Evolutionary conservation across 2,329 filamentous ascomycete genomes (phyloP).

Genomic region (Diaporthe ilicicola): DNA sequence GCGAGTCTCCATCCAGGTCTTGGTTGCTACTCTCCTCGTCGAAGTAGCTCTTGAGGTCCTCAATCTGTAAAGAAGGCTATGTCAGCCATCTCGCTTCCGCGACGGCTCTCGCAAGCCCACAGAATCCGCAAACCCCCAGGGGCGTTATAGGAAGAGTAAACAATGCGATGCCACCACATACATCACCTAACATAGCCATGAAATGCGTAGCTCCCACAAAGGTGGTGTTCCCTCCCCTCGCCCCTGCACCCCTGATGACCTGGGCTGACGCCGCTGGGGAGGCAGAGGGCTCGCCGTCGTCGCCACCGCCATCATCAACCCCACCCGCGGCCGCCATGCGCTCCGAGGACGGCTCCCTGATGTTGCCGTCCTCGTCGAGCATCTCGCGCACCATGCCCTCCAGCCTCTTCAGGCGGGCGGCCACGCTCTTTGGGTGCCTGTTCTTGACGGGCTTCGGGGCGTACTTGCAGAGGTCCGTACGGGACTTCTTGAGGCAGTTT

Average conservation of each 20-base stretch:
- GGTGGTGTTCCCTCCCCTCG: constrained; percentile 47
- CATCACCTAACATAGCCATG: constrained; percentile 68
- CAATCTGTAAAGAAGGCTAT: constrained; percentile 52
- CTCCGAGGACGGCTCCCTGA: neutral
- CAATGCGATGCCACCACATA: constrained; percentile 43
- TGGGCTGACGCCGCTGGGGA: constrained; percentile 43
- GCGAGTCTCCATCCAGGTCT: constrained; percentile 43
- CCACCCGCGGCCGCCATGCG: neutral
- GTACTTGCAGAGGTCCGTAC: constrained; percentile 56
- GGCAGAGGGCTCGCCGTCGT: constrained; percentile 32
- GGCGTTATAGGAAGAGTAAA: neutral
- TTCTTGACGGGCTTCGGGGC: constrained; percentile 54
- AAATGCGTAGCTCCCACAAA: constrained; percentile 69
- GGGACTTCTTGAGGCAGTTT: constrained; percentile 61
- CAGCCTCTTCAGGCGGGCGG: constrained; percentile 61
- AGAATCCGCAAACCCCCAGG: too few relatives aligned
- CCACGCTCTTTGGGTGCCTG: constrained; percentile 57
- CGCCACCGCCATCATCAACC: constrained; percentile 31
- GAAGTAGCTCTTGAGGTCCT: constrained; percentile 67
- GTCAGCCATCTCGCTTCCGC: neutral
- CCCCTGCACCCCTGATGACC: constrained; percentile 51
- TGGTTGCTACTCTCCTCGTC: constrained; percentile 53
- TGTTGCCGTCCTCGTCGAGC: constrained; percentile 52
- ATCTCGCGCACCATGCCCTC: constrained; percentile 67
- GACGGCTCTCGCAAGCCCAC: neutral